phyloP scores from a whole-genome alignment of 805 yeast species.

The Candida boleticola region DNA sequence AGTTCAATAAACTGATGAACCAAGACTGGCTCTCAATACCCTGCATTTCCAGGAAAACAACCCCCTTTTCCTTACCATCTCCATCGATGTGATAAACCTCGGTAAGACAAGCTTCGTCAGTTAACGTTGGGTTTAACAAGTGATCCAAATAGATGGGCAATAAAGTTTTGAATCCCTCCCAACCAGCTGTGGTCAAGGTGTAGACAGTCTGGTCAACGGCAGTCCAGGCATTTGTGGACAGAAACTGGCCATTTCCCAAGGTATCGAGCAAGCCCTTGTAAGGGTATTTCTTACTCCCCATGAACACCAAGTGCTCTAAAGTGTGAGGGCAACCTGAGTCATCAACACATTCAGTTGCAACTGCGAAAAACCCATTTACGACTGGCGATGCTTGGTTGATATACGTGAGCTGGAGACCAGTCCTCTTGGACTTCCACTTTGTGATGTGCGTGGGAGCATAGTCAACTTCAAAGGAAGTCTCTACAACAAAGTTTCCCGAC shows the following conservation, averaged over 20 bases:
- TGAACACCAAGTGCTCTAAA: constrained; percentile 86
- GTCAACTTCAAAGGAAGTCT: constrained; percentile 56
- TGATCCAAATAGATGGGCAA: constrained; percentile 92
- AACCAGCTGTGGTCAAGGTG: constrained; percentile 88
- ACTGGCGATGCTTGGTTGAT: constrained; percentile 81
- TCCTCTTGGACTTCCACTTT: constrained; percentile 75
- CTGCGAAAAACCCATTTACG: constrained; percentile 92
- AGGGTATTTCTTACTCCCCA: constrained; percentile 89
- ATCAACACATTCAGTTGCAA: constrained; percentile 85
- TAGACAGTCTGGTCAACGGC: constrained; percentile 94
- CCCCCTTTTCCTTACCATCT: constrained; percentile 88
- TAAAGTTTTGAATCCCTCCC: constrained; percentile 86
- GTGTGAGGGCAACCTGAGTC: constrained; percentile 96
- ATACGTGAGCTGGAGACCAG: constrained; percentile 80
- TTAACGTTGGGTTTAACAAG: constrained; percentile 75
- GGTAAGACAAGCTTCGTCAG: constrained; percentile 87
- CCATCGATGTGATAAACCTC: constrained; percentile 96
- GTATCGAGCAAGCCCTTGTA: constrained; percentile 89
- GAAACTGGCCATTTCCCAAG: constrained; percentile 78
- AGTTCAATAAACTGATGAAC: constrained; percentile 59
- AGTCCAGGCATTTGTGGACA: constrained; percentile 96
- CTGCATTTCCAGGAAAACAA: constrained; percentile 96
- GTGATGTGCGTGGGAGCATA: constrained; percentile 70
- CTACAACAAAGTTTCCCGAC: constrained; percentile 24
- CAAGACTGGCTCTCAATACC: constrained; percentile 80